Base-by-base conservation (phyloP, 2,329 filamentous ascomycete genomes). In the Achaetomium macrosporum region DNA sequence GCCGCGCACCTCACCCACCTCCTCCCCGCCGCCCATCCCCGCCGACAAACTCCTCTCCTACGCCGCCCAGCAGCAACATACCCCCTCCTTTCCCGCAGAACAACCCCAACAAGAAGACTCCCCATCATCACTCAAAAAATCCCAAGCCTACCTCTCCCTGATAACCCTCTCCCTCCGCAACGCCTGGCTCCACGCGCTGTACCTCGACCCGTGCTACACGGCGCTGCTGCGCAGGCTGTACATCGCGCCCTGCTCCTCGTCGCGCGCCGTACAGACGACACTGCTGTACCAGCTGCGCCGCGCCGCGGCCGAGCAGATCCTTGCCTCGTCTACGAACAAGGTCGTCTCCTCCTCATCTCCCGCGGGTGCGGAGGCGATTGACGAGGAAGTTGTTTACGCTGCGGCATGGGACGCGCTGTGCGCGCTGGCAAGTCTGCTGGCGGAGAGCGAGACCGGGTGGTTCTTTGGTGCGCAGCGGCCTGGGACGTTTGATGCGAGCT, bases 111-210 rank as follows among this genome's bases (percentile, higher is more conserved):
- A 44, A 41, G 30, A 25, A 37, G 5, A 13, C 7, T 12, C 43
- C 16, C 31, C 47, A 1, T 12, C 50, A 15, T 30, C 43, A 19
- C n/a, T n/a, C n/a, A 25, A 51, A 25, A 12, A 25, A 49, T 68
- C 31, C 36, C 85, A 90, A 63, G 86, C 87, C 56, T 96, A 95
- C 72, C 75, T 84, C 54, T 81, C 90, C 42, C 78, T 97, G 13
- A 72, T 96, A 16, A 86, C 91, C 59, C 78, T 84, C 62, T 77
- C 79, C 55, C 81, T 99, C 75, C 85, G 91, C 58, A 85, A 85
- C 69, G 91, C 91, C 54, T 97, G 90, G 90, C 81, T 97, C 10
- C 87, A 92, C 69, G 77, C 84, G 42, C 76, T 97, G 54, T 97
- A 97, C 74, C 74, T 97, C 40, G 78, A 84, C 45, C 76, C 79